phyloP scores from a whole-genome alignment of 73 alveolate genomes.

The Tetrahymena elliotti region DNA sequence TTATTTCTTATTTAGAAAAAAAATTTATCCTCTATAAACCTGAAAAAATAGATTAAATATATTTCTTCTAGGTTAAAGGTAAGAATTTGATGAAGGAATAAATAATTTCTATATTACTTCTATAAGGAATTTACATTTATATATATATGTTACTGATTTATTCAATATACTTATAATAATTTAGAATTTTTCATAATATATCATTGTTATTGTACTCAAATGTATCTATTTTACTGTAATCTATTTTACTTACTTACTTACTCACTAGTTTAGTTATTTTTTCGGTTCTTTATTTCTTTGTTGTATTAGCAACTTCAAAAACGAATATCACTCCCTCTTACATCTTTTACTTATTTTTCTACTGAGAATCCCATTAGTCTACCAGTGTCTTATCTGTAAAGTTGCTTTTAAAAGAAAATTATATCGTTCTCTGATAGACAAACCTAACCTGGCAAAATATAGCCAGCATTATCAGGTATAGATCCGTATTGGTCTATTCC shows the following conservation, averaged over 20 bases:
- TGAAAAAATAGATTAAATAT: too few species aligned
- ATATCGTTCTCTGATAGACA: background rate
- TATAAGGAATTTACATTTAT: background rate
- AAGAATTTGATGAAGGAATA: background rate
- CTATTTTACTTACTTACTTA: too few species aligned
- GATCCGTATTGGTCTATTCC: background rate
- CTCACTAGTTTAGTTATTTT: background rate
- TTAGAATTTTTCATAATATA: too few species aligned
- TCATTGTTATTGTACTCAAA: background rate
- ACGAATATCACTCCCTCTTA: background rate
- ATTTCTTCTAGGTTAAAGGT: background rate
- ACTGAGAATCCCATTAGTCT: background rate
- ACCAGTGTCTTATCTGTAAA: background rate
- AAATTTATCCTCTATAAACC: too few species aligned
- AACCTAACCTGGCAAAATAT: background rate
- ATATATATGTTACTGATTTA: background rate
- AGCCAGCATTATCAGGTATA: background rate
- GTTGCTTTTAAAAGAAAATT: background rate
- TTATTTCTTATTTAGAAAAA: too few species aligned
- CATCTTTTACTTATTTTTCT: background rate
- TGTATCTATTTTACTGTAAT: background rate
- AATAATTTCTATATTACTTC: too few species aligned
- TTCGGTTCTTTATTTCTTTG: background rate
- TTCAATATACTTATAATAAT: too few species aligned
- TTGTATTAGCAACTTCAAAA: background rate